A percentile compares a stretch with the other conserved stretches of the same genome.
These are phyloP conservation scores for Aureobasidium pullulans DNA, from an alignment of 2,329 filamentous ascomycete genomes.

Conservation along the genomic window DNA sequence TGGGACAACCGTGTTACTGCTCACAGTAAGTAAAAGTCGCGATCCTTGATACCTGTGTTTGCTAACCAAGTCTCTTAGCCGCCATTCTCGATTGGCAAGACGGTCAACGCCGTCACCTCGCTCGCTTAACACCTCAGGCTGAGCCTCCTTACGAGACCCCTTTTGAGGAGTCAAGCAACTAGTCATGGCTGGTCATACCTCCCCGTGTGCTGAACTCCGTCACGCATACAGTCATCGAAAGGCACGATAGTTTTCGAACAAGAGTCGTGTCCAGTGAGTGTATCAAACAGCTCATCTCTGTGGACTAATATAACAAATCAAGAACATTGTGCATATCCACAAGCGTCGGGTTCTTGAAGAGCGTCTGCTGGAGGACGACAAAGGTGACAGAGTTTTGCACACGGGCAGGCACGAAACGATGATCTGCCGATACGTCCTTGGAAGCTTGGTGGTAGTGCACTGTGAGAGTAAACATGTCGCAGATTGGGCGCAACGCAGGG, in stretches of 20 bases:
- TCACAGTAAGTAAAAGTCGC: constrained; percentile 37
- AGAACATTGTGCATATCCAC: too few species aligned
- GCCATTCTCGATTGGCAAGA: constrained; percentile 76
- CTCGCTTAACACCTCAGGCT: constrained; percentile 75
- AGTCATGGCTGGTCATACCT: too few species aligned
- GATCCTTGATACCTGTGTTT: constrained; percentile 23
- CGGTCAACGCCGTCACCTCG: constrained; percentile 70
- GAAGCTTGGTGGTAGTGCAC: not conserved
- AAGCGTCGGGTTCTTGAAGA: too few species aligned
- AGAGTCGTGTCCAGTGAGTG: too few species aligned
- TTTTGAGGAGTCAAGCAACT: constrained; percentile 26
- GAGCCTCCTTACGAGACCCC: constrained; percentile 66
- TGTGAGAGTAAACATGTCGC: not conserved
- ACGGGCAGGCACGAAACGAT: not conserved
- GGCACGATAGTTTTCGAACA: too few species aligned
- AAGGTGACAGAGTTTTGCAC: not conserved
- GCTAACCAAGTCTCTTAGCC: constrained; percentile 23
- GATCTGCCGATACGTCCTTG: not conserved
- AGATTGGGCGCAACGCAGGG: not conserved
- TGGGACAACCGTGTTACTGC: constrained; percentile 80
- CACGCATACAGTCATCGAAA: too few species aligned
- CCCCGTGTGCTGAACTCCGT: too few species aligned
- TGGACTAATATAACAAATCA: too few species aligned
- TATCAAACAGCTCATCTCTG: too few species aligned
- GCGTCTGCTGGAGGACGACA: too few species aligned